phyloP scores from a whole-genome alignment of 352 stramenopile species.

The Labyrinthula sp. region DNA sequence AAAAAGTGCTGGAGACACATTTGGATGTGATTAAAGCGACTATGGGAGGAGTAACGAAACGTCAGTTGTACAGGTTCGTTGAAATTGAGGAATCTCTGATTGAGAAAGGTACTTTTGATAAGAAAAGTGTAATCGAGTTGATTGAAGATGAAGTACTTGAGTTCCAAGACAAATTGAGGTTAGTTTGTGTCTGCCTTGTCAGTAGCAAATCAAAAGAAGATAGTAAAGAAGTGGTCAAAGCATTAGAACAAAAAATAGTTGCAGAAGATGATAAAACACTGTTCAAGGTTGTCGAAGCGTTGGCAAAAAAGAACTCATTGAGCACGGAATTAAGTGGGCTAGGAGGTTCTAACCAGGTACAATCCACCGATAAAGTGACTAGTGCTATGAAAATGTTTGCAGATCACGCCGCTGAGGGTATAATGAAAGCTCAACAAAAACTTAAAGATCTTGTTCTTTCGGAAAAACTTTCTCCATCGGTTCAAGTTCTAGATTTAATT shows the following conservation, averaged over 20 bases:
- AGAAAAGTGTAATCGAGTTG: slow-evolving; percentile 17
- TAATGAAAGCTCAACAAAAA: slow-evolving; percentile 17
- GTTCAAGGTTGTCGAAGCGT: slow-evolving; percentile 8
- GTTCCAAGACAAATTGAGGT: slow-evolving; percentile 18
- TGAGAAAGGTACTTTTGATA: slow-evolving; percentile 11
- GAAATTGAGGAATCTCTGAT: slow-evolving; percentile 20
- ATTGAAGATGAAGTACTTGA: slow-evolving; percentile 5
- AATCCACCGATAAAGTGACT: not conserved
- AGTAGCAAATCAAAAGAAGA: slow-evolving; percentile 11
- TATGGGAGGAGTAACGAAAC: slow-evolving; percentile 10
- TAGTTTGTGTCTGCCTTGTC: slow-evolving; percentile 18
- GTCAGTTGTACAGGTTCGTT: slow-evolving; percentile 18
- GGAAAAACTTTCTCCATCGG: slow-evolving; percentile 5
- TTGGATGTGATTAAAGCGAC: slow-evolving; percentile 5
- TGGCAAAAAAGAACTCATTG: slow-evolving; percentile 18
- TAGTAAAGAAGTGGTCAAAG: slow-evolving; percentile 14
- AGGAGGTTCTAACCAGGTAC: not conserved
- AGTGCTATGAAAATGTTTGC: not conserved
- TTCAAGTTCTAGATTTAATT: slow-evolving; percentile 14
- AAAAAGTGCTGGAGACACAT: slow-evolving; percentile 10
- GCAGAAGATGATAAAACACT: slow-evolving; percentile 7
- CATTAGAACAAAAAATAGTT: not conserved
- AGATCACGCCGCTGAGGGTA: slow-evolving; percentile 7
- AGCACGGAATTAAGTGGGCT: slow-evolving; percentile 9
- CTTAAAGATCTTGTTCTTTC: slow-evolving; percentile 18